Conservation (phyloP, 495 filamentous ascomycete species). For the Jackrogersella minutella region DNA sequence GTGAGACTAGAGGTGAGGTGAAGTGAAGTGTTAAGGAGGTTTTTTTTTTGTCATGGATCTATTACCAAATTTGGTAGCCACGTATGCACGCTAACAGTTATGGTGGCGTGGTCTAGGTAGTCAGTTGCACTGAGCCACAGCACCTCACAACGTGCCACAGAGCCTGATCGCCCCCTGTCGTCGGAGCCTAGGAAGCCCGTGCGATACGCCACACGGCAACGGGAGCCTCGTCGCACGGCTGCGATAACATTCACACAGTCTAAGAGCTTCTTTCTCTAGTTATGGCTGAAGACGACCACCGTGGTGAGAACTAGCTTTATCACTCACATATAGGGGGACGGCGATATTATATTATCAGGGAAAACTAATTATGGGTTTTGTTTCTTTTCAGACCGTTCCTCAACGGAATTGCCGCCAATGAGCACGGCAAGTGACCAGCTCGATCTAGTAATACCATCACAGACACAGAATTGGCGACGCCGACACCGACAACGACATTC, state of each 20-base stretch:
- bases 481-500: conserved; percentile 5
- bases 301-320: conserved; percentile 22
- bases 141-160: conserved; percentile 12
- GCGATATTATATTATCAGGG: not conserved
- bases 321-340: not conserved
- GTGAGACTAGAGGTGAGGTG: no score
- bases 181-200: conserved; percentile 11
- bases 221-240: conserved; percentile 37
- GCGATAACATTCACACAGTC: not conserved
- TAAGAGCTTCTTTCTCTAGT: not conserved
- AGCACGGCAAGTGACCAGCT: conserved; percentile 19
- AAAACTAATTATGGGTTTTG: conserved; percentile 36
- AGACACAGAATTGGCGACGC: conserved; percentile 9
- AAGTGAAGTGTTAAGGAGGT: no score
- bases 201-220: not conserved
- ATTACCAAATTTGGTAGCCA: no score
- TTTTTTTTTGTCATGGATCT: no score
- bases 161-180: not conserved
- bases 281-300: conserved; percentile 17
- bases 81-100: no score
- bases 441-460: no score
- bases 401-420: conserved; percentile 36
- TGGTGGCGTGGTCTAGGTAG: no score
- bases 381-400: conserved; percentile 28
- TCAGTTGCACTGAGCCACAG: conserved; percentile 23